Percentiles rank a stretch among this genome's conserved stretches.
Conservation (phyloP, 164 flowering plant genomes). For the Magnolia changhungtana region DNA sequence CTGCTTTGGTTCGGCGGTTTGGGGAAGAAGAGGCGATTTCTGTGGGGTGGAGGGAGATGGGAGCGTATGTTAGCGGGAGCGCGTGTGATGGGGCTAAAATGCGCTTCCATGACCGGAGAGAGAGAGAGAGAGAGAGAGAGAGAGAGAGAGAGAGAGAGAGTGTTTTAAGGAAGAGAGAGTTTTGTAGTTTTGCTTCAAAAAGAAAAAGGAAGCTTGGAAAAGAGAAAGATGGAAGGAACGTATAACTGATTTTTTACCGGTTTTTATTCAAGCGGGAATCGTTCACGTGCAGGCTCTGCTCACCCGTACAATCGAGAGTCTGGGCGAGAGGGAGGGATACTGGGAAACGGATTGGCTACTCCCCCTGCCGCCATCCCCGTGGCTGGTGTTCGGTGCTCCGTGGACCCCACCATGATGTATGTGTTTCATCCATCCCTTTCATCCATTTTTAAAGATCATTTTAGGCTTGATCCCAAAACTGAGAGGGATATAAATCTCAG, state of each 20-base stretch:
- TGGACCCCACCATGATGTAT: too few species aligned
- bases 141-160: constrained; percentile 11
- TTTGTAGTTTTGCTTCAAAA: constrained; percentile 1
- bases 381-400: too few species aligned
- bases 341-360: too few species aligned
- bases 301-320: not conserved
- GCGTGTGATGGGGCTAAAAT: constrained; percentile 14
- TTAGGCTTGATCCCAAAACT: too few species aligned
- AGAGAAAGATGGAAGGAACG: not conserved
- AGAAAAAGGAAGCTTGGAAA: constrained; percentile 11
- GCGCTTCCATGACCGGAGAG: constrained; percentile 26
- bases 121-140: constrained; percentile 6
- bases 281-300: too few species aligned
- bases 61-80: constrained; percentile 19
- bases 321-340: not conserved
- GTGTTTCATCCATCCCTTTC: too few species aligned
- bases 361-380: too few species aligned
- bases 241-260: constrained; percentile 5
- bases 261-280: not conserved
- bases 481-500: too few species aligned
- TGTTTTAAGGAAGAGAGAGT: not conserved
- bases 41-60: constrained; percentile 2
- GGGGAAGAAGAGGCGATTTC: constrained; percentile 4
- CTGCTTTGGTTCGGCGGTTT: not conserved
- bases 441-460: too few species aligned